Evolutionary conservation across 768 basidiomycete species (phyloP), one percentile per base, ranked within the genome.

Genomic region (Naganishia onofrii): DNA sequence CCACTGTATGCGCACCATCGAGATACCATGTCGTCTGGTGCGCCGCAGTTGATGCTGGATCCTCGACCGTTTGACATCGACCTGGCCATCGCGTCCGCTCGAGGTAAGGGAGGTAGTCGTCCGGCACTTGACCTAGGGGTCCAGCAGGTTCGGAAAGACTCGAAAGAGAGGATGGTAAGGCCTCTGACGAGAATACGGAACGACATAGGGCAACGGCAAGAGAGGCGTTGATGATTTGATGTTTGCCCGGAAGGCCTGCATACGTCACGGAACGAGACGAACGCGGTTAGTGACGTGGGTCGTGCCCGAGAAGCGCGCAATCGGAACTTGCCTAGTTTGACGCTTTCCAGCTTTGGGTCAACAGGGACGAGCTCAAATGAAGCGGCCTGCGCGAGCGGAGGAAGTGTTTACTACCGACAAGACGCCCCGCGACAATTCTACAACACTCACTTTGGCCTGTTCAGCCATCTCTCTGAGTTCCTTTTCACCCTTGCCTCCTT

Each of bases 1-100:
- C 96, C 15, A 86, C 81, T 0, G 96, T 99, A 79, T 99, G 96
- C 13, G 96, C 94, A 0, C 96, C 96, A 77, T 98, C 96, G 15
- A 99, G 83, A 80, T 88, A 92, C 96, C 96, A 98, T 2, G 86
- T 89, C 8, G 86, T 84, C 19, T 80, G 76, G 1, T 80, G 60
- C 46, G 85, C 65, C 8, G 65, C 23, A n/a, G 21, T 19, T 34
- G 68, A 69, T 19, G 32, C 17, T n/a, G 68, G 88, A 76, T 94
- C 93, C 12, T 68, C 57, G 15, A 95, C 86, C 10, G 85, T 86
- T 81, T 99, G 96, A 78, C 96, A 99, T 54, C 96, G 87, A 15
- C 95, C 96, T 12, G 96, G 94, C 95, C 96, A 99, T 70, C 83
- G 86, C 3, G 93, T 85, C 23, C 84, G 81, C 74, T 86, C 81